Evolutionary conservation across 2,329 filamentous ascomycete species (phyloP), one percentile per base, ranked within the genome.

Genomic region (Cordyceps javanica): DNA sequence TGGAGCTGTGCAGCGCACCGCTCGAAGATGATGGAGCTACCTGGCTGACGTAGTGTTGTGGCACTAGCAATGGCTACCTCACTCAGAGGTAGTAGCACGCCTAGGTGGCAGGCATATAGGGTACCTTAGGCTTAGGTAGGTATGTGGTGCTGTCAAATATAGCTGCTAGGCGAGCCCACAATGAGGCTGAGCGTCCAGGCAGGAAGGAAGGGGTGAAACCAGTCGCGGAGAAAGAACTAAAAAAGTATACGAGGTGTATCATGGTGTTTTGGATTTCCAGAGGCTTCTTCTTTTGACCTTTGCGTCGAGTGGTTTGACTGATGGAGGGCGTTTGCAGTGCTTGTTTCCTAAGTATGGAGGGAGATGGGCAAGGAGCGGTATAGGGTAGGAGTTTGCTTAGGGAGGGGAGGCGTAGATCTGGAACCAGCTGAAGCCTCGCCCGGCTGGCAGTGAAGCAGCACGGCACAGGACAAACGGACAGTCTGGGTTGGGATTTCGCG

Each of bases 41-140:
- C 30, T 53, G 46, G 30, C 41, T 55, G 41, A 55, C 41, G 52
- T 55, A 55, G 41, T 55, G 28, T 46, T 23, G 52, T 46, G 39
- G 39, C 21, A 42, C 39, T 21, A 25, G n/a, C n/a, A n/a, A n/a
- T n/a, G n/a, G n/a, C n/a, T n/a, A n/a, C n/a, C n/a, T n/a, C n/a
- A n/a, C n/a, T n/a, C n/a, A n/a, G n/a, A n/a, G n/a, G n/a, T n/a
- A n/a, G n/a, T n/a, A n/a, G n/a, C n/a, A n/a, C n/a, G n/a, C n/a
- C n/a, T n/a, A n/a, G n/a, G n/a, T n/a, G n/a, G n/a, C n/a, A n/a
- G n/a, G n/a, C n/a, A n/a, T n/a, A n/a, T n/a, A n/a, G n/a, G n/a
- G n/a, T n/a, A n/a, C n/a, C n/a, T n/a, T n/a, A n/a, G n/a, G n/a
- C n/a, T 26, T 11, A 41, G 50, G 16, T 39, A 39, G 14, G 36